Evolutionary conservation across 345 rosid genomes (phyloP), one percentile per base, ranked within the genome.

Genomic region (Ailanthus altissimus): DNA sequence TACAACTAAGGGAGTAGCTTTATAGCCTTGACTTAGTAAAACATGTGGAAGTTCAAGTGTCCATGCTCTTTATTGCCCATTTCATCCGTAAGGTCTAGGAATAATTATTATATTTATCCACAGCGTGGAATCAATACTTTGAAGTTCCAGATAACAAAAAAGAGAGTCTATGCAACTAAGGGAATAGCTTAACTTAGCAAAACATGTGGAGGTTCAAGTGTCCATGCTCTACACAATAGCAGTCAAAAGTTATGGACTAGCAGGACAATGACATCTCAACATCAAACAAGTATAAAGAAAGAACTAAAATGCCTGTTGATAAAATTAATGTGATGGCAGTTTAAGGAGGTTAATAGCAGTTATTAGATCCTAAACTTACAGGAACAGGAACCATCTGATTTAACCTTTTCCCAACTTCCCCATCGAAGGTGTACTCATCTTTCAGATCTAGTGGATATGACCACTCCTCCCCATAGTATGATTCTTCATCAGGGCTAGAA

Each of bases 331-430:
- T 36, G 70, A 64, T 58, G 60, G 25, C 50, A 57, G 16, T 26
- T 59, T 21, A 71, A 53, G 49, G 10, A 74, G 38, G 64, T 59
- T 25, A 42, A 25, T 63, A 59, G 14, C 49, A 40, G 23, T 63
- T 51, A 45, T 46, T 73, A 13, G 62, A 73, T 54, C 68, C 54
- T 11, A 80, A 59, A 85, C 94, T 86, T 84, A 90, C 94, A n/a
- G 90, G 94, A 70, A 90, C 85, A 40, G 91, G 84, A 82, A 88
- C 83, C 92, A 90, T 89, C 79, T 86, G 90, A 84, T 86, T 85
- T 67, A 90, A 80, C 86, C 88, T 80, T 81, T 88, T 87, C 67
- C 88, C 90, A 65, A 90, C 87, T 83, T 89, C 92, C 26, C 84
- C 86, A 69, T 87, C 87, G 67, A 73, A 70, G 70, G 84, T 81